A percentile compares a stretch with the other conserved stretches of the same genome.
These are phyloP conservation scores for Mortierella sp. DNA, from an alignment of 371 early-diverging fungal genomes.

Conservation along the genomic window DNA sequence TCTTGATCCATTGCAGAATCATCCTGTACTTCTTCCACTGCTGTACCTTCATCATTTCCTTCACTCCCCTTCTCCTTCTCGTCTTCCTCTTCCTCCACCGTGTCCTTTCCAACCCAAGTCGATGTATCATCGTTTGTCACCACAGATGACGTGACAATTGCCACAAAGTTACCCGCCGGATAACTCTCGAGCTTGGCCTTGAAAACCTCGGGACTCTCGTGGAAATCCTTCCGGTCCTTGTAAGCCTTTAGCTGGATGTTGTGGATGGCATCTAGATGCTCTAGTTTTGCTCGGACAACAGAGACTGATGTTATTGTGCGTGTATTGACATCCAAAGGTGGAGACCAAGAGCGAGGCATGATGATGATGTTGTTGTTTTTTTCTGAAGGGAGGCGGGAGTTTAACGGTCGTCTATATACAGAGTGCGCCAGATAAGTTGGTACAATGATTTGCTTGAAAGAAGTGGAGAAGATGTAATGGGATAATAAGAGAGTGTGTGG, in stretches of 20 bases:
- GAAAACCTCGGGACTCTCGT: slow-evolving; percentile 44
- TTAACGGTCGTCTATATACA: neutral
- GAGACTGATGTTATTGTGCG: slow-evolving; percentile 35
- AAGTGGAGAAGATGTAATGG: neutral
- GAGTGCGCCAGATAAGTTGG: neutral
- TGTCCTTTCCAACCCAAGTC: slow-evolving; percentile 20
- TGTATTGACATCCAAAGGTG: slow-evolving; percentile 35
- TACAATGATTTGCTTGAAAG: neutral
- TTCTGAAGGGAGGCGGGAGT: neutral
- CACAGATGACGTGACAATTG: slow-evolving; percentile 46
- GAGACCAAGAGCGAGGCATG: slow-evolving; percentile 41
- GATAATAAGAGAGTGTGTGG: neutral
- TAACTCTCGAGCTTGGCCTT: slow-evolving; percentile 39
- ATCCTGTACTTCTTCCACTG: neutral
- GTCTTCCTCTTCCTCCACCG: neutral
- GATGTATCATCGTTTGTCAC: slow-evolving; percentile 43
- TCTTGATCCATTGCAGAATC: slow-evolving; percentile 8
- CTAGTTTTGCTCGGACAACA: slow-evolving; percentile 35
- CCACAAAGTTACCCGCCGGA: slow-evolving; percentile 55
- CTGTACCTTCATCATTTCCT: neutral
- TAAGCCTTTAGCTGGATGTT: slow-evolving; percentile 40
- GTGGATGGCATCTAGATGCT: slow-evolving; percentile 38
- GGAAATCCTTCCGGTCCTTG: slow-evolving; percentile 23
- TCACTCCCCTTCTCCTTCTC: no score
- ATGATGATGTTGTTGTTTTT: neutral